Evolutionary conservation across 2,329 filamentous ascomycete genomes (phyloP).

Genomic region (Zymoseptoria ardabiliae): DNA sequence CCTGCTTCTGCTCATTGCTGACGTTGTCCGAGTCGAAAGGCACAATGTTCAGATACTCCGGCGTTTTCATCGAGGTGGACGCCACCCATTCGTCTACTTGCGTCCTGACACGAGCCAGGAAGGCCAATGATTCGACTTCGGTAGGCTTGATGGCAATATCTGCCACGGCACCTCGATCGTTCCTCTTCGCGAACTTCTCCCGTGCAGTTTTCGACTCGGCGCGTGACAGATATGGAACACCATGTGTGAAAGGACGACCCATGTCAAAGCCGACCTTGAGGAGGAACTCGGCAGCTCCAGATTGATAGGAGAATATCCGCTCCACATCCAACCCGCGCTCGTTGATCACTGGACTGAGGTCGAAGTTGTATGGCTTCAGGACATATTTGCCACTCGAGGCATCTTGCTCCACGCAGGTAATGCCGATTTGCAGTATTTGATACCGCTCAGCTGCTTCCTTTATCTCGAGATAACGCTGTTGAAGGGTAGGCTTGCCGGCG

Average conservation of each 20-base stretch:
- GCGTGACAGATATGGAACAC: slow-evolving; percentile 56
- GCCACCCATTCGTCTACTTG: slow-evolving; percentile 43
- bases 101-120: slow-evolving; percentile 41
- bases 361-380: slow-evolving; percentile 58
- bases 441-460: slow-evolving; percentile 56
- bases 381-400: slow-evolving; percentile 48
- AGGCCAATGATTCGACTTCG: slow-evolving; percentile 47
- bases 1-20: slow-evolving; percentile 11
- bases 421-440: slow-evolving; percentile 58
- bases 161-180: slow-evolving; percentile 33
- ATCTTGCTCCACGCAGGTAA: slow-evolving; percentile 58
- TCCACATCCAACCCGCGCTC: slow-evolving; percentile 49
- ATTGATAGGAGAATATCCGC: slow-evolving; percentile 53
- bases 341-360: slow-evolving; percentile 50
- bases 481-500: slow-evolving; percentile 44
- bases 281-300: slow-evolving; percentile 55
- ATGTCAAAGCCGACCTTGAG: slow-evolving; percentile 52
- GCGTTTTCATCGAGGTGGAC: slow-evolving; percentile 19
- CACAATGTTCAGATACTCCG: slow-evolving; percentile 30
- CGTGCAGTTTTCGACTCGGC: slow-evolving; percentile 48
- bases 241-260: slow-evolving; percentile 47
- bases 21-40: slow-evolving; percentile 15
- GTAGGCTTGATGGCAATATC: slow-evolving; percentile 46
- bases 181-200: slow-evolving; percentile 36
- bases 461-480: slow-evolving; percentile 54